phyloP scores from a whole-genome alignment of 2,329 filamentous ascomycete species.

The Alternaria burnsii region DNA sequence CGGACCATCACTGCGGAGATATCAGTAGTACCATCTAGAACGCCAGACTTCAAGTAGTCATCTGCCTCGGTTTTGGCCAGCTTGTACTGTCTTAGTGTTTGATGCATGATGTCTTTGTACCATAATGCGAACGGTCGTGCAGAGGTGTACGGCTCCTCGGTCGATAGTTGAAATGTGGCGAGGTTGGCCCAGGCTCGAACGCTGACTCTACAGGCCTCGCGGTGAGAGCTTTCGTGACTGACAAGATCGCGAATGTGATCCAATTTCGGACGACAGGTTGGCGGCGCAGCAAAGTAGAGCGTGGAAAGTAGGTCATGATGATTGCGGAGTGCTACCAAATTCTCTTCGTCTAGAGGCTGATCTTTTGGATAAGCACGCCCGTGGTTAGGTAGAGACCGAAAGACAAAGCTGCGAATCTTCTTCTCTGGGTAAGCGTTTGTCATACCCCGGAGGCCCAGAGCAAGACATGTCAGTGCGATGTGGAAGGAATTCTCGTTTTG shows the following conservation, averaged over 20 bases:
- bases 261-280: constrained; percentile 61
- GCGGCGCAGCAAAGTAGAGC: constrained; percentile 66
- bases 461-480: constrained; percentile 66
- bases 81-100: constrained; percentile 63
- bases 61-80: constrained; percentile 67
- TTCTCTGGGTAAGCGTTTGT: constrained; percentile 58
- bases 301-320: constrained; percentile 69
- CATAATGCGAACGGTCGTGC: constrained; percentile 62
- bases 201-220: constrained; percentile 67
- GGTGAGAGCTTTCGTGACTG: constrained; percentile 65
- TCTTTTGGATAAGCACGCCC: constrained; percentile 69
- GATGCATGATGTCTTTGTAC: constrained; percentile 62
- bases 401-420: constrained; percentile 64
- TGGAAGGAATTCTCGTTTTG: constrained; percentile 65
- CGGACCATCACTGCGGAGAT: constrained; percentile 60
- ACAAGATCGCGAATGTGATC: constrained; percentile 63
- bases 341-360: constrained; percentile 59
- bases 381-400: constrained; percentile 68
- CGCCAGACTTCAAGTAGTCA: constrained; percentile 56
- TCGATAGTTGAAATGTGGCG: constrained; percentile 65
- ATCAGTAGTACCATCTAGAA: constrained; percentile 45
- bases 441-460: constrained; percentile 60
- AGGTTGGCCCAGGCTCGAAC: constrained; percentile 67
- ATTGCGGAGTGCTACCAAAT: constrained; percentile 66
- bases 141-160: constrained; percentile 55